Percentiles rank a stretch among this genome's conserved stretches.
Conservation (phyloP, 2,329 filamentous ascomycete genomes). For the Calonectria pseudoturangicola region DNA sequence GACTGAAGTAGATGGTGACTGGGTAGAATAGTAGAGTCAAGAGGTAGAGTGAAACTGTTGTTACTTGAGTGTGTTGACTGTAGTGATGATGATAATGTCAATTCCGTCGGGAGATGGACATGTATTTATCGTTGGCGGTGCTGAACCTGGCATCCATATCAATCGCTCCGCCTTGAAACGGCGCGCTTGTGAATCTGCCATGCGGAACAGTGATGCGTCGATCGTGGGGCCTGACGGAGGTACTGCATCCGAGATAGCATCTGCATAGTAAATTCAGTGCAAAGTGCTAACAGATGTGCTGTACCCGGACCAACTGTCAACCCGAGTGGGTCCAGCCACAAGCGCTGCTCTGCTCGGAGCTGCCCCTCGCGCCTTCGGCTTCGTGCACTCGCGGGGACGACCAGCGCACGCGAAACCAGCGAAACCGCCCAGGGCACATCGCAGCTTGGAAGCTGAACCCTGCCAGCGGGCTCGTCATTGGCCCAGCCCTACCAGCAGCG, state of each 20-base stretch:
- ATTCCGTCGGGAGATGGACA: conserved; percentile 6
- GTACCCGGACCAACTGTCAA: conserved; percentile 22
- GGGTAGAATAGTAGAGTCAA: not conserved
- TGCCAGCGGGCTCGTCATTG: conserved; percentile 1
- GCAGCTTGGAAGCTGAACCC: too few species aligned
- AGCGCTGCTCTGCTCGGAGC: not conserved
- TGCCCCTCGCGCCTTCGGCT: conserved; percentile 25
- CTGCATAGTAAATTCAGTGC: fast-evolving
- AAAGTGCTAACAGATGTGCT: conserved; percentile 16
- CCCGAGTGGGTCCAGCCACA: conserved; percentile 17
- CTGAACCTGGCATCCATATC: not conserved
- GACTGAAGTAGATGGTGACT: not conserved
- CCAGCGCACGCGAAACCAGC: not conserved
- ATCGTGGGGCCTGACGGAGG: conserved; percentile 31
- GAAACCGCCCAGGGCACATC: not conserved
- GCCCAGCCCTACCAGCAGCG: conserved; percentile 12
- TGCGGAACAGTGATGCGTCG: conserved; percentile 27
- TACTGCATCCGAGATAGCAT: not conserved
- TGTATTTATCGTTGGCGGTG: conserved; percentile 39
- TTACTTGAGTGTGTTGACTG: not conserved
- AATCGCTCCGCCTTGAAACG: conserved; percentile 37
- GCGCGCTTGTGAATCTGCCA: conserved; percentile 25
- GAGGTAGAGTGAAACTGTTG: not conserved
- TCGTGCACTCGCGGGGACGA: conserved; percentile 1
- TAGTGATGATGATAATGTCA: conserved; percentile 11